Base-by-base conservation (phyloP, 2,329 filamentous ascomycete species). In the Rhynchosporium agropyri region DNA sequence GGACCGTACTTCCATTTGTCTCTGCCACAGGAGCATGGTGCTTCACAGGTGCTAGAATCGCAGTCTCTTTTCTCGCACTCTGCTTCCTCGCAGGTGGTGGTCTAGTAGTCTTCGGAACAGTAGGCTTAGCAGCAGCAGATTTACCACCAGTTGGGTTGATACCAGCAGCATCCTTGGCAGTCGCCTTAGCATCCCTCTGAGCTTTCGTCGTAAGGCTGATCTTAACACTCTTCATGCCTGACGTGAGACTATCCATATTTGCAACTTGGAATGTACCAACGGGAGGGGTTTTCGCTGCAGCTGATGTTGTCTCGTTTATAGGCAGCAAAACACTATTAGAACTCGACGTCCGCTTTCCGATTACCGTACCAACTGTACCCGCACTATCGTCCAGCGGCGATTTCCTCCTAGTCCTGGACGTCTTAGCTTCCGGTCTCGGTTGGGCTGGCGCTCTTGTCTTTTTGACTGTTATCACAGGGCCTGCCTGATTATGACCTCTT, bases 171-270 rank as follows among this genome's bases (percentile, higher is more conserved):
- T 59, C 20, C 40, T 70, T 66, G 1, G 60, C 42, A 42, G 64
- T 46, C 42, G 61, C 60, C 13, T 60, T 66, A 1, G 82, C 83
- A 56, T 85, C 84, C 68, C 80, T 82, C 69, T 86, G 82, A 45
- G 84, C 79, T 64, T 85, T 83, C 3, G 64, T 68, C 45, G 87
- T 77, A 29, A 88, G 73, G 57, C 83, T 86, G 68, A 88, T 84
- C 71, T 83, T 86, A 63, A 88, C 84, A 72, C 83, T 86, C 72
- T 83, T 86, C 80, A 88, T 83, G 1, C 83, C 81, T 42, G 77
- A 79, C 0, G 84, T 83, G 64, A 89, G 78, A 56, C 76, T 80
- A 59, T 87, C 83, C 42, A 88, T 71, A 55, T 81, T 81, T 54
- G 70, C 58, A 46, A 43, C 45, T 38, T 63, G 56, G 13, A 60